Conservation (phyloP, 495 filamentous ascomycete genomes). For the Neurospora terricola region DNA sequence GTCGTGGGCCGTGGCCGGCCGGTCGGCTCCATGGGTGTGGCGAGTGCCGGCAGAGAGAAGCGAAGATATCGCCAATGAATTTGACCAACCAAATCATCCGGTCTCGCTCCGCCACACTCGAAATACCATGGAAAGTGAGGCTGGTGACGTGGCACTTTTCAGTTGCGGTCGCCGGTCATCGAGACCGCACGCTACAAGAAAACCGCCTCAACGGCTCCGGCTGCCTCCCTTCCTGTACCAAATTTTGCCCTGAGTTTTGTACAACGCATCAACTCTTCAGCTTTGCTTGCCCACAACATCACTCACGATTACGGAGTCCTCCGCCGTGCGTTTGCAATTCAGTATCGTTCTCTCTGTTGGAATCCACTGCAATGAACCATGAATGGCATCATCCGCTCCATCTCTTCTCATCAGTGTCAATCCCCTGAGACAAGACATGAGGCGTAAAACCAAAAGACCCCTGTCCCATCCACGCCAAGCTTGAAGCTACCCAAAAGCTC, state of each 20-base stretch:
- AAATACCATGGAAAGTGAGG: neutral
- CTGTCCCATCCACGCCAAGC: neutral
- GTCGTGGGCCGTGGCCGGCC: neutral
- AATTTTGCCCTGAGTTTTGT: neutral
- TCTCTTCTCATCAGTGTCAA: neutral
- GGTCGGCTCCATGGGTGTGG: neutral
- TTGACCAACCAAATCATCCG: neutral
- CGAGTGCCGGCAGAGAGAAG: neutral
- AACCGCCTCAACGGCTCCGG: neutral
- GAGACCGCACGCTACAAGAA: neutral
- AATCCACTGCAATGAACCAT: neutral
- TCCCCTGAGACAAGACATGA: neutral
- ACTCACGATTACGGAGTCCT: neutral
- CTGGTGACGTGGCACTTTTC: neutral
- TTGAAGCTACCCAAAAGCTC: neutral
- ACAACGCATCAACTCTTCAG: neutral
- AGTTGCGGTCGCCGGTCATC: neutral
- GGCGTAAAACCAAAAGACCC: neutral
- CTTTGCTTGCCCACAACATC: neutral
- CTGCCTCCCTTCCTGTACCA: neutral
- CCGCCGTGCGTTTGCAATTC: neutral
- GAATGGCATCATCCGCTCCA: neutral
- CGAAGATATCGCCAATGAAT: neutral
- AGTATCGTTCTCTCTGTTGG: neutral
- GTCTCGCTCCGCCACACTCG: neutral